Evolutionary conservation across 345 rosid genomes (phyloP), one percentile per base, ranked within the genome.

Genomic region (Camelina hispida): DNA sequence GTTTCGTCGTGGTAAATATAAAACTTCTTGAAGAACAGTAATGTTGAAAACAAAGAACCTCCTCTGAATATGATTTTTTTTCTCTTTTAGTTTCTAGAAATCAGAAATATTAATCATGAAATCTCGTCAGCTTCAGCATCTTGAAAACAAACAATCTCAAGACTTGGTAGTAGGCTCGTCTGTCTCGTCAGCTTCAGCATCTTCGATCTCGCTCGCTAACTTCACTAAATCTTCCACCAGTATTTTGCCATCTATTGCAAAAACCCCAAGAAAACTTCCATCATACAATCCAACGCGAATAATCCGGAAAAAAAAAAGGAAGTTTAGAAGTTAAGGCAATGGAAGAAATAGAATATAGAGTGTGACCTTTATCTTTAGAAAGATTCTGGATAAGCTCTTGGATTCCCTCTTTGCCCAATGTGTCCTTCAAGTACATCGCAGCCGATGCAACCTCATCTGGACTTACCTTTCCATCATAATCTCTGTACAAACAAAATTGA

Each of bases 401-500:
- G 51, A 95, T 83, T 62, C 98, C 98, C 73, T 93, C 96, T 83
- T 88, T 95, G 66, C 83, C 94, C 43, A 95, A 78, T 17, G 93
- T 91, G 73, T 92, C 89, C 79, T 92, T 92, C 12, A 95, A 82
- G 83, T 83, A 92, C 85, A 80, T 82, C 2, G 97, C 96, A 25
- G 98, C 98, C 28, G 90, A 80, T 52, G 97, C 97, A 51, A 96
- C 99, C 79, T 96, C 98, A 68, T 95, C 98, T 30, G 93, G 88
- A 78, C 90, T 86, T 77, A 93, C 96, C 80, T 96, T 96, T 34
- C 98, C 98, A 63, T 92, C 97, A 60, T 87, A 89, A 79, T 96
- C 99, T 82, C 96, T 95, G 90, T 51, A 75, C 35, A 50, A 50
- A 47, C 52, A n/a, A 47, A 16, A 47, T 47, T 16, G 20, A 16